Evolutionary conservation across 345 rosid species (phyloP), one percentile per base, ranked within the genome.

Genomic region (Lumnitzera racemosa): DNA sequence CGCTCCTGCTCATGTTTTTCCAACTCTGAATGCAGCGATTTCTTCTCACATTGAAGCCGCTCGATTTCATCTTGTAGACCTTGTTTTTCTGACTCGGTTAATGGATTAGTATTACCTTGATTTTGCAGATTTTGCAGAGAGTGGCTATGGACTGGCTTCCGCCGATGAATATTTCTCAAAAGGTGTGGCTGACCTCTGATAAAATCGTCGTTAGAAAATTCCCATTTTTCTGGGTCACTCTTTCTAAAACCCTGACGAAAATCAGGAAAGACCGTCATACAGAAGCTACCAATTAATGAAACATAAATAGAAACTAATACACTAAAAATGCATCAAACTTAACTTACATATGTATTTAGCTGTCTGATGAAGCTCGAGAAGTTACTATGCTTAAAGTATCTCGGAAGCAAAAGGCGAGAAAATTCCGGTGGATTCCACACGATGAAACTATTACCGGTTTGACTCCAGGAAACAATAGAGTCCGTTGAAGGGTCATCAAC

Each of bases 281-380:
- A 55, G 67, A 62, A 62, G 59, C 65, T 48, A 12, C 5, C 49
- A 0, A 59, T 31, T 50, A 3, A 51, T 2, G 47, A 49, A 57
- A 46, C 47, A 20, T 9, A 5, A 48, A 12, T 41, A 20, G 36
- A 59, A 43, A 12, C 24, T 24, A n/a, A 58, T 49, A 47, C 46
- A 61, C 23, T 23, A 14, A 58, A 16, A 13, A 27, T 4, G 12
- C 13, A 5, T 16, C 17, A 23, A 53, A 47, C 25, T 46, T 49
- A 41, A 51, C 66, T 68, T 29, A 68, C 72, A 43, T 68, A 68
- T 55, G 66, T 90, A 56, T 95, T 95, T 47, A 95, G 97, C 82
- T 95, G 99, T 46, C 97, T 86, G 76, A 90, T 86, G 72, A 94
- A 94, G 72, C 99, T 94, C 0, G 99, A 88, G 75, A 90, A 94